Evolutionary conservation across 441 rosid species (phyloP).

Genomic region (Lepidium campestre): DNA sequence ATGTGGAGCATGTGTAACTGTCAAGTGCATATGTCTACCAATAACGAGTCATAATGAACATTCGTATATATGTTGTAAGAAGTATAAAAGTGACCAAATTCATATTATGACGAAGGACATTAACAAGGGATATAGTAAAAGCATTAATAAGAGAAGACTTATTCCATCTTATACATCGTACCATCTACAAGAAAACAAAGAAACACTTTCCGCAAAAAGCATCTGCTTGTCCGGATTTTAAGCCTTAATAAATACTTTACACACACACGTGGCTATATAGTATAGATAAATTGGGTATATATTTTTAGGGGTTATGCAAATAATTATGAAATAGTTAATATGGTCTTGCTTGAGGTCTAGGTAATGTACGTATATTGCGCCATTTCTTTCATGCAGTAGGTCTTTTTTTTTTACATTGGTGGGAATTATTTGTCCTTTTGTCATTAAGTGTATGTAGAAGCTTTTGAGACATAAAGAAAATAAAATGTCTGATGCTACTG

Average conservation of each 20-base stretch:
- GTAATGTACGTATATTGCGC: neutral
- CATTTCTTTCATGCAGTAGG: neutral
- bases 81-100: conserved; percentile 13
- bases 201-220: conserved; percentile 20
- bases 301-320: neutral
- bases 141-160: neutral
- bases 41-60: neutral
- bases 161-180: conserved; percentile 1
- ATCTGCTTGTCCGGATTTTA: conserved; percentile 25
- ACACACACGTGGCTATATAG: neutral
- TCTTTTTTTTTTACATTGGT: no score
- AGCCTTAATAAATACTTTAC: conserved; percentile 5
- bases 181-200: conserved; percentile 8
- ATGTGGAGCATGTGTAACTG: conserved; percentile 14
- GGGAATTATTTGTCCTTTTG: neutral
- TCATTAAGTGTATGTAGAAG: neutral
- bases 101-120: conserved; percentile 3
- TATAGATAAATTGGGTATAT: neutral
- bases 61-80: neutral
- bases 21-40: neutral
- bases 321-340: neutral
- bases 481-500: neutral
- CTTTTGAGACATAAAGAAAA: neutral
- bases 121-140: neutral
- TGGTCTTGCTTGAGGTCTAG: conserved; percentile 12